A percentile compares a stretch with the other conserved stretches of the same genome.
Conservation (phyloP, 192 early-diverging fungal genomes). For the Gamsiella multidivaricata region DNA sequence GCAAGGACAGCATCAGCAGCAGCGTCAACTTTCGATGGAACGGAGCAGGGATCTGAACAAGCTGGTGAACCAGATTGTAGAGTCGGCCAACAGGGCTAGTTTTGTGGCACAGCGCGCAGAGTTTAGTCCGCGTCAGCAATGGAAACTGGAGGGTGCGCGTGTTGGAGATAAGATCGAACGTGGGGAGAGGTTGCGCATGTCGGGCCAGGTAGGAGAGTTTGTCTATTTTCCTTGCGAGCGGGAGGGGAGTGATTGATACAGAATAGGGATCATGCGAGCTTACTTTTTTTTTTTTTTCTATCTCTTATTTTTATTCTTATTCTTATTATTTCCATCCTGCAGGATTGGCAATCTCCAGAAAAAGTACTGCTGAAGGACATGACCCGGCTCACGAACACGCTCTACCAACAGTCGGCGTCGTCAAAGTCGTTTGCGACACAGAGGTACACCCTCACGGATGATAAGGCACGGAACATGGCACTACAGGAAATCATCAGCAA, state of each 20-base stretch:
- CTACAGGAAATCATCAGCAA: constrained; percentile 58
- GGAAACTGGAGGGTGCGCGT: constrained; percentile 57
- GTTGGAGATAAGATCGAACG: constrained; percentile 56
- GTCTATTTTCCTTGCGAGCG: neutral
- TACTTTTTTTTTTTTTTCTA: neutral
- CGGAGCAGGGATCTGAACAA: constrained; percentile 57
- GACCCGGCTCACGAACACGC: constrained; percentile 53
- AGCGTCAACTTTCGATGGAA: constrained; percentile 1
- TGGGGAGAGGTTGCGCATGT: constrained; percentile 55
- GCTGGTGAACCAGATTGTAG: constrained; percentile 62
- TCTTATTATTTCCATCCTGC: constrained; percentile 9
- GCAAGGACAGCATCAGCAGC: constrained; percentile 1
- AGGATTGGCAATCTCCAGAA: constrained; percentile 66
- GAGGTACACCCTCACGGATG: constrained; percentile 54
- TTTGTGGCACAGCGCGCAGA: constrained; percentile 61
- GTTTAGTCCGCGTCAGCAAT: constrained; percentile 46
- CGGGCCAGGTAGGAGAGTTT: constrained; percentile 54
- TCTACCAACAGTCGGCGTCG: constrained; percentile 54
- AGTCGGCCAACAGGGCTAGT: constrained; percentile 50
- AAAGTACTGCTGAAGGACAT: constrained; percentile 60
- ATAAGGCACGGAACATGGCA: constrained; percentile 58
- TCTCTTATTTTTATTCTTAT: neutral
- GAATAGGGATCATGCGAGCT: neutral
- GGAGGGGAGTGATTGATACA: no score
- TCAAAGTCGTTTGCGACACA: constrained; percentile 54